Evolutionary conservation across 1,139 yeast species (phyloP).

Genomic region (Yarrowia galli): DNA sequence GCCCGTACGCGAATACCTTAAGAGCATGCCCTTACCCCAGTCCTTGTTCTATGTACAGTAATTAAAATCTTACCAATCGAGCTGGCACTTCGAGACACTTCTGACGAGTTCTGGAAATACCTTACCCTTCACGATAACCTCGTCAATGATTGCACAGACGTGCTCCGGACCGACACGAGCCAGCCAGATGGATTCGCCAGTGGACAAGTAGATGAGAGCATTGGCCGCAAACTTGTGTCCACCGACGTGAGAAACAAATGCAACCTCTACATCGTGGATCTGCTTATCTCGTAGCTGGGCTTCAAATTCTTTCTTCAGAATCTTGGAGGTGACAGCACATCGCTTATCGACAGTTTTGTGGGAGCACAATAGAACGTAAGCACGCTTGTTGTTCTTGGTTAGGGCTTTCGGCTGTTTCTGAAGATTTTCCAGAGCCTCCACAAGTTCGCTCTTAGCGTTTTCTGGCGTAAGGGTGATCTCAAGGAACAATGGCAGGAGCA

Average conservation of each 20-base stretch:
- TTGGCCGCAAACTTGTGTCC: slow-evolving; percentile 96
- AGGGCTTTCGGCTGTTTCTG: slow-evolving; percentile 14
- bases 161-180: slow-evolving; percentile 84
- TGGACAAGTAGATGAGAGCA: slow-evolving; percentile 72
- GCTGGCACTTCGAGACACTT: slow-evolving; percentile 56
- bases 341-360: slow-evolving; percentile 90
- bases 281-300: slow-evolving; percentile 78
- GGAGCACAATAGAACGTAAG: slow-evolving; percentile 81
- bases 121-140: slow-evolving; percentile 70
- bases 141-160: slow-evolving; percentile 74
- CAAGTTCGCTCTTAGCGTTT: not conserved
- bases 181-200: slow-evolving; percentile 85
- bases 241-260: slow-evolving; percentile 84
- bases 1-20: too few species aligned
- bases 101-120: slow-evolving; percentile 79
- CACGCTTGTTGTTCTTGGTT: slow-evolving; percentile 50
- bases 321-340: slow-evolving; percentile 95
- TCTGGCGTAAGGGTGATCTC: slow-evolving; percentile 17
- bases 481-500: slow-evolving; percentile 10
- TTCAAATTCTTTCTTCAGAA: slow-evolving; percentile 81
- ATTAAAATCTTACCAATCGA: slow-evolving; percentile 59
- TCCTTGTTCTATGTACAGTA: not conserved
- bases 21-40: too few species aligned
- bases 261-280: slow-evolving; percentile 71
- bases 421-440: not conserved